These are phyloP conservation scores for Citeromyces nyonsensis DNA, from an alignment of 805 yeast species.

Conservation along the genomic window DNA sequence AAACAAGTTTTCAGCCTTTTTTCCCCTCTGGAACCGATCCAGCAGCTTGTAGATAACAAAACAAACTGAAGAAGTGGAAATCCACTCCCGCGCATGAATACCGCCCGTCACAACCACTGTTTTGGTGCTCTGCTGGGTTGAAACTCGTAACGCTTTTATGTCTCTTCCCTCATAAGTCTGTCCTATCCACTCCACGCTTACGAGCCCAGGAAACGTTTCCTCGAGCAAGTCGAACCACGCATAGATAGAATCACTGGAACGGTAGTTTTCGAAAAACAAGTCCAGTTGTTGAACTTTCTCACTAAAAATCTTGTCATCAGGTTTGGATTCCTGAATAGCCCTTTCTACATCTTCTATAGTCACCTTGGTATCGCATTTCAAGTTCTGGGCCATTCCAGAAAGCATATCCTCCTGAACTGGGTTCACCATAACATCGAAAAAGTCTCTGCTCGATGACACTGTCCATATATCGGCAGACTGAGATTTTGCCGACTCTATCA, in stretches of 20 bases:
- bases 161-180: conserved; percentile 62
- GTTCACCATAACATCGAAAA: too few relatives aligned
- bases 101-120: conserved; percentile 76
- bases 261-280: conserved; percentile 62
- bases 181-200: conserved; percentile 57
- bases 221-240: conserved; percentile 54
- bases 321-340: too few relatives aligned
- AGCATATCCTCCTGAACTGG: too few relatives aligned
- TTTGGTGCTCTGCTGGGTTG: conserved; percentile 15
- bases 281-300: too few relatives aligned
- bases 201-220: conserved; percentile 46
- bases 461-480: too few relatives aligned
- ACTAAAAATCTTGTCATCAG: too few relatives aligned
- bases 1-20: conserved; percentile 23
- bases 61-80: conserved; percentile 55
- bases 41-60: conserved; percentile 34
- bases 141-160: conserved; percentile 35
- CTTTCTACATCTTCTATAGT: too few relatives aligned
- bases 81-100: conserved; percentile 86
- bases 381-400: too few relatives aligned
- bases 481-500: too few relatives aligned
- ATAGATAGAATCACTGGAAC: conserved; percentile 53
- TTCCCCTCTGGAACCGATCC: conserved; percentile 23
- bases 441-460: too few relatives aligned
- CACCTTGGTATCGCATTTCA: too few relatives aligned